Percentiles rank a stretch among this genome's conserved stretches.
Evolutionary conservation across 1,284 basidiomycete species (phyloP).

Genomic region (Agroathelia rolfsii): DNA sequence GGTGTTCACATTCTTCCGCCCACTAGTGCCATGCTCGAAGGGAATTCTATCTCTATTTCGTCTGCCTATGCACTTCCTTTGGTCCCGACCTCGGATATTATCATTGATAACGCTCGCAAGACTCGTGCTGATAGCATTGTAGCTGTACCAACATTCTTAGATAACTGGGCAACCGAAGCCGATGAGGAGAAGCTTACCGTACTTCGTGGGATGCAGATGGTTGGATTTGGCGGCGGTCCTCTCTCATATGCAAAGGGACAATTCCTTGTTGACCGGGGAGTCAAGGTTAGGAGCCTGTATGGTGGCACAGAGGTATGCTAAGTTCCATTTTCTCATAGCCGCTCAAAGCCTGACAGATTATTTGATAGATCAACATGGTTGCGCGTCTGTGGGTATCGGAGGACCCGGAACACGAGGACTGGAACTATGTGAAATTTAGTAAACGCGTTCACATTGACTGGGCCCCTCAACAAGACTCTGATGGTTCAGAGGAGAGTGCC

Average conservation of each 20-base stretch:
- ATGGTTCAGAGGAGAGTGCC: conserved; percentile 17
- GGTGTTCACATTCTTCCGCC: no score
- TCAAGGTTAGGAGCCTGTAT: conserved; percentile 14
- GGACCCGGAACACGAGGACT: conserved; percentile 13
- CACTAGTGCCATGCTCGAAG: no score
- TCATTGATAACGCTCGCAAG: conserved; percentile 8
- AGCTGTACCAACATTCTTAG: conserved; percentile 12
- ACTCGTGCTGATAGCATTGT: conserved; percentile 9
- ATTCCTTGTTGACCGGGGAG: conserved; percentile 12
- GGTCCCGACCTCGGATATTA: conserved; percentile 13
- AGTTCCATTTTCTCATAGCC: conserved; percentile 4
- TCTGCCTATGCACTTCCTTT: conserved; percentile 4
- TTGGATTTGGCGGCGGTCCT: conserved; percentile 14
- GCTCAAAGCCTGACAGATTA: conserved; percentile 10
- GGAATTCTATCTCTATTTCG: not conserved
- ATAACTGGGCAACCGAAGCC: conserved; percentile 7
- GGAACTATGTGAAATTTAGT: conserved; percentile 18
- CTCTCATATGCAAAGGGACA: conserved; percentile 15
- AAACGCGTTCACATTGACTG: conserved; percentile 13
- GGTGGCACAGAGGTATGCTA: conserved; percentile 13
- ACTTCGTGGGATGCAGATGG: conserved; percentile 16
- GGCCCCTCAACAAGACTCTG: conserved; percentile 20
- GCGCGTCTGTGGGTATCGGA: conserved; percentile 10
- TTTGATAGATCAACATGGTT: conserved; percentile 25
- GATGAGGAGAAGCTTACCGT: conserved; percentile 11